Base-by-base conservation (phyloP, 192 early-diverging fungal genomes). In the Linnemannia zychae region DNA sequence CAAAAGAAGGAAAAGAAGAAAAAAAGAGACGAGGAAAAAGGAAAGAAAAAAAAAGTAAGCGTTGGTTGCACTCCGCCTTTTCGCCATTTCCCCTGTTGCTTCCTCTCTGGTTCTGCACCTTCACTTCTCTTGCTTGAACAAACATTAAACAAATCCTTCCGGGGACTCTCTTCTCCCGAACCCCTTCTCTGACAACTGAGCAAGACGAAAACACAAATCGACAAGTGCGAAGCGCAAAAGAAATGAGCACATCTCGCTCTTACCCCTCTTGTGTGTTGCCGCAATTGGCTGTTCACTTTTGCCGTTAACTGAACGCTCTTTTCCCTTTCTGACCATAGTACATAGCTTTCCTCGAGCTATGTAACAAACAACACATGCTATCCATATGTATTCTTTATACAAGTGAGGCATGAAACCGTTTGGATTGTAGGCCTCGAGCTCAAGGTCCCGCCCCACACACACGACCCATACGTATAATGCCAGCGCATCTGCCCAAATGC, bases 261-360 rank as follows among this genome's bases (percentile, higher is more conserved):
- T 57, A 9, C 6, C 52, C 13, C 24, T 31, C 2, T n/a, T 63
- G 57, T 63, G 57, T n/a, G 24, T 12, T 33, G 57, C 28, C 28
- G 28, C 57, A 63, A 63, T 63, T 63, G 57, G 57, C 28, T 31
- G 57, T 63, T 63, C 57, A 31, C 28, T 63, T 63, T 63, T 63
- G 24, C 11, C 28, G 1, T 22, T 4, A 53, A n/a, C 13, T 60
- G n/a, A 9, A 1, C 57, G 7, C 53, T 60, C 24, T 28, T 24
- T 60, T 9, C 24, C 5, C 4, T 60, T 24, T 28, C 53, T 3
- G 40, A 44, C 40, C 9, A 44, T 44, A 9, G 40, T 9, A 44
- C 40, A 44, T 6, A 57, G n/a, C 9, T 28, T 7, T 7, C 22
- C 52, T 7, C 52, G 7, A 28, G 24, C 0, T 60, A 60, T 2